Conservation (phyloP, 179 eudicot species). For the Heliamphora pulchella region DNA sequence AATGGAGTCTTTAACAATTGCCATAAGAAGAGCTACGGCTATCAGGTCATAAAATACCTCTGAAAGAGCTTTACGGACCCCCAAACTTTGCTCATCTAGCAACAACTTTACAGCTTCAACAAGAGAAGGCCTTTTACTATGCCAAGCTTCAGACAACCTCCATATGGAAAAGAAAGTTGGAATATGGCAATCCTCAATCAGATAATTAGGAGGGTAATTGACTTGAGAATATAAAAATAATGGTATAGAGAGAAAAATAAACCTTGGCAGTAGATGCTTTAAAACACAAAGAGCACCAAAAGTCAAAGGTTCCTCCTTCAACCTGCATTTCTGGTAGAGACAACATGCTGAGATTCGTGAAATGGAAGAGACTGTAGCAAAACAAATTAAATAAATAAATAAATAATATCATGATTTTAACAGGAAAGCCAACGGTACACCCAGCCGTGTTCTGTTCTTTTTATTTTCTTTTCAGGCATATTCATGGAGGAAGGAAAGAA, state of each 20-base stretch:
- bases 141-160: slow-evolving; percentile 93
- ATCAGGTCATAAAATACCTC: slow-evolving; percentile 45
- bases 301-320: slow-evolving; percentile 82
- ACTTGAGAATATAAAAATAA: no score
- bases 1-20: background rate
- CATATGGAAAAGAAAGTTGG: slow-evolving; percentile 23
- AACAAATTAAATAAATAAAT: background rate
- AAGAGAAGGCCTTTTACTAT: slow-evolving; percentile 62
- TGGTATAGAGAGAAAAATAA: slow-evolving; percentile 3
- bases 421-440: background rate
- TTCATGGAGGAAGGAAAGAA: background rate
- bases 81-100: slow-evolving; percentile 76
- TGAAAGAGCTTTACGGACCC: slow-evolving; percentile 81
- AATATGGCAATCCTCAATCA: background rate
- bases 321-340: slow-evolving; percentile 73
- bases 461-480: background rate
- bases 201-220: no score
- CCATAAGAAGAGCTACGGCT: background rate
- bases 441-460: background rate
- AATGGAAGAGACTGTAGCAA: background rate
- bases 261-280: slow-evolving; percentile 97
- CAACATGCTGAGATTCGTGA: slow-evolving; percentile 20
- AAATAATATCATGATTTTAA: background rate
- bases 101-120: slow-evolving; percentile 70
- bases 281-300: slow-evolving; percentile 90